Conservation (phyloP, 306 rosid species). For the Corylus avellana region DNA sequence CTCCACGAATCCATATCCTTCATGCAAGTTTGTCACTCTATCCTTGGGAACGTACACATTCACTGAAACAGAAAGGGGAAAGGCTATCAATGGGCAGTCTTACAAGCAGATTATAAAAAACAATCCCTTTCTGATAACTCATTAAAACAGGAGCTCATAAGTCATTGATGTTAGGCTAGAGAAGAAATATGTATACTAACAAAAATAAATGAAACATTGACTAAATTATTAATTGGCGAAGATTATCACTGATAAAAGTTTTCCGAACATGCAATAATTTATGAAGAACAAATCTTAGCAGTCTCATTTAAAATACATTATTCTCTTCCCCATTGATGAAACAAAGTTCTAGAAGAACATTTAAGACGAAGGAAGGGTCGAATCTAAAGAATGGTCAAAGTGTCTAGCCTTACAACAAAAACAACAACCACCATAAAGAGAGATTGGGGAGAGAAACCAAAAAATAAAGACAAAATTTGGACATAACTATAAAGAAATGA, state of each 20-base stretch:
- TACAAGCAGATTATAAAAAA: neutral
- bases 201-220: neutral
- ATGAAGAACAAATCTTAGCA: neutral
- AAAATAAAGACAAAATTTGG: no score
- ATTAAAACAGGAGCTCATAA: no score
- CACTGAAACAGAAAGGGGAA: constrained; percentile 45
- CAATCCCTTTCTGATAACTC: no score
- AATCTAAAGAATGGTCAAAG: no score
- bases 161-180: no score
- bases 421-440: no score
- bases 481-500: no score
- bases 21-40: constrained; percentile 91
- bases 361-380: neutral
- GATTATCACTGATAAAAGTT: neutral
- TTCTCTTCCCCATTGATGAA: neutral
- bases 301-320: neutral
- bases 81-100: neutral
- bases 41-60: constrained; percentile 97
- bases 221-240: neutral
- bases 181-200: neutral
- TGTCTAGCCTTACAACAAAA: no score
- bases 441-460: no score
- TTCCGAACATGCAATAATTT: neutral
- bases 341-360: neutral
- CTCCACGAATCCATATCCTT: constrained; percentile 97